phyloP scores from a whole-genome alignment of 2,329 filamentous ascomycete species.

The Alternaria solani region DNA sequence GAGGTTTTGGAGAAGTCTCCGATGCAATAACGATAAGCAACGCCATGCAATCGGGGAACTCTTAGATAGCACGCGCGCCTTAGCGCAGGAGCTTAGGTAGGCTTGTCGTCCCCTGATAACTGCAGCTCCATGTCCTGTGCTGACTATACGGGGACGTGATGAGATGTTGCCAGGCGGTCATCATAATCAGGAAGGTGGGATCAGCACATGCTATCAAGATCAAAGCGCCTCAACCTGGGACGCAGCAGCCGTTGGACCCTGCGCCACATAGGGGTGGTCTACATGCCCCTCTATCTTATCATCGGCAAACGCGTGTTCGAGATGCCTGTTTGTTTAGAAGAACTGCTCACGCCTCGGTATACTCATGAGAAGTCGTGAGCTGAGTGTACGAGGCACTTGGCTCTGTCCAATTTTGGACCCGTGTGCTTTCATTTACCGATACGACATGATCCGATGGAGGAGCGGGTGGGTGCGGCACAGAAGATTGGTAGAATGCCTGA shows the following conservation, averaged over 20 bases:
- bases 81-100: constrained; percentile 31
- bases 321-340: neutral
- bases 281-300: neutral
- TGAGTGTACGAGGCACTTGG: neutral
- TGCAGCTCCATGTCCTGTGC: constrained; percentile 14
- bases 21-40: constrained; percentile 27
- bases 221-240: neutral
- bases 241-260: neutral
- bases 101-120: constrained; percentile 27
- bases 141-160: constrained; percentile 5
- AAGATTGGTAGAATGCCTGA: neutral
- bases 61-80: constrained; percentile 19
- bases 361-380: neutral
- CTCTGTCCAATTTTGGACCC: neutral
- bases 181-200: constrained; percentile 10
- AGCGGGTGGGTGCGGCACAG: neutral
- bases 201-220: constrained; percentile 5
- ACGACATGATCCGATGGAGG: neutral
- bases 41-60: constrained; percentile 30
- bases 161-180: neutral
- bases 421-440: neutral
- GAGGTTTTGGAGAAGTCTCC: neutral
- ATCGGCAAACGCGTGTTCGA: neutral
- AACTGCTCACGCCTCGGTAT: neutral
- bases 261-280: neutral